Evolutionary conservation across 768 basidiomycete genomes (phyloP).

Genomic region (Xerocomellus intermedius): DNA sequence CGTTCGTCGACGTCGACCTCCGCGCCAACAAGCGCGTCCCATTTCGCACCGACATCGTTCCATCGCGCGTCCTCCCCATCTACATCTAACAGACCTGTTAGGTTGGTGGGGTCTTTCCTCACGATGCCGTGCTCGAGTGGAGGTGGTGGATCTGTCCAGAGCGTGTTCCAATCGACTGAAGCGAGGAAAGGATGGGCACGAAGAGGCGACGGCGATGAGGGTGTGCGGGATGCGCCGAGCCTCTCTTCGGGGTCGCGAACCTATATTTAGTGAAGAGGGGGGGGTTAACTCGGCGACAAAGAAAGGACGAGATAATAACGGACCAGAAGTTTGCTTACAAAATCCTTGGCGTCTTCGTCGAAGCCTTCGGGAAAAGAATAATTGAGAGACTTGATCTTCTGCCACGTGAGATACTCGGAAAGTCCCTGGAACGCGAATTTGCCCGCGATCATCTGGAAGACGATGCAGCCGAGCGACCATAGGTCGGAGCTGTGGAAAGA

Average conservation of each 20-base stretch:
- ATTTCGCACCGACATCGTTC: constrained; percentile 53
- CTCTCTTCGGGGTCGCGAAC: constrained; percentile 57
- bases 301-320: background rate
- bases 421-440: constrained; percentile 88
- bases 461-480: constrained; percentile 93
- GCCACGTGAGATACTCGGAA: constrained; percentile 93
- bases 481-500: constrained; percentile 69
- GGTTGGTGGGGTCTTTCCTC: constrained; percentile 39
- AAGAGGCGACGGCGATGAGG: constrained; percentile 43
- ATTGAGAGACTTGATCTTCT: constrained; percentile 87
- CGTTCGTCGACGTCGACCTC: constrained; percentile 28
- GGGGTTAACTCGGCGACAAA: background rate
- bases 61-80: constrained; percentile 39
- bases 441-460: constrained; percentile 92
- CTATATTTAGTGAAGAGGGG: constrained; percentile 35
- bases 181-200: constrained; percentile 63
- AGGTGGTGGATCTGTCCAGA: constrained; percentile 68
- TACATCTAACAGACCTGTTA: constrained; percentile 8
- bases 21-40: constrained; percentile 46
- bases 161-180: constrained; percentile 53
- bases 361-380: constrained; percentile 88
- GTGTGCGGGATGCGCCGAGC: constrained; percentile 50
- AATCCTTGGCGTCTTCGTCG: constrained; percentile 75
- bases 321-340: constrained; percentile 78
- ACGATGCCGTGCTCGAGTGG: constrained; percentile 56